phyloP scores from a whole-genome alignment of 805 yeast species.

The Wickerhamiella brachini region DNA sequence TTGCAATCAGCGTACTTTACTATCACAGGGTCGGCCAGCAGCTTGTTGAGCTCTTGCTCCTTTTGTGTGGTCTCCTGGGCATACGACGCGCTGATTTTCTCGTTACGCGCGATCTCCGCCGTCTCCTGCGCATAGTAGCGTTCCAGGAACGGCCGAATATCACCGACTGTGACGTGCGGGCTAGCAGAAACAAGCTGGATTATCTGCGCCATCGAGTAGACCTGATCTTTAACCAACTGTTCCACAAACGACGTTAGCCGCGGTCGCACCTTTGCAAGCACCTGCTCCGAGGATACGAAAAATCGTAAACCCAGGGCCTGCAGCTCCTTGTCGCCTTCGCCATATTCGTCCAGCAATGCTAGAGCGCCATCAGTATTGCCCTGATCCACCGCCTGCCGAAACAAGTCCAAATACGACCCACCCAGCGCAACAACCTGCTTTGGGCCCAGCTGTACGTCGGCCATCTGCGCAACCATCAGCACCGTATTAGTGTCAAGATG shows the following conservation, averaged over 20 bases:
- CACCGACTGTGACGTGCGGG: constrained; percentile 53
- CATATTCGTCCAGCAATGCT: constrained; percentile 43
- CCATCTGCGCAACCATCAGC: constrained; percentile 20
- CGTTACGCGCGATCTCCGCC: constrained; percentile 54
- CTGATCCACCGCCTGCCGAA: constrained; percentile 48
- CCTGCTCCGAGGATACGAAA: constrained; percentile 39
- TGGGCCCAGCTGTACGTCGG: constrained; percentile 16
- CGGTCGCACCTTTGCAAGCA: constrained; percentile 40
- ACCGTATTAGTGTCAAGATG: constrained; percentile 44
- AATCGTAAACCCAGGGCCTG: constrained; percentile 52
- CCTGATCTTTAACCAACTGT: constrained; percentile 35
- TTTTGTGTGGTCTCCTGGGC: constrained; percentile 48
- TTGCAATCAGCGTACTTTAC: constrained; percentile 52
- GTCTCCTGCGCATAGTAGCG: constrained; percentile 46
- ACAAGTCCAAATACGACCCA: constrained; percentile 45
- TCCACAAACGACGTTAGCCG: constrained; percentile 38
- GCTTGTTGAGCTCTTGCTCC: constrained; percentile 36
- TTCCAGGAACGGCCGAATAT: constrained; percentile 54
- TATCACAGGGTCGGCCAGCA: constrained; percentile 35
- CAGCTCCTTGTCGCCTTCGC: constrained; percentile 48
- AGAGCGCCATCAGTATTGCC: constrained; percentile 46
- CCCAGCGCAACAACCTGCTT: constrained; percentile 14
- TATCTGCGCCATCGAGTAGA: constrained; percentile 64
- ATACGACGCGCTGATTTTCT: constrained; percentile 52
- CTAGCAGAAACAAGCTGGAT: constrained; percentile 53